phyloP scores from a whole-genome alignment of 1,284 basidiomycete genomes.

The Phellopilus nigrolimitatus region DNA sequence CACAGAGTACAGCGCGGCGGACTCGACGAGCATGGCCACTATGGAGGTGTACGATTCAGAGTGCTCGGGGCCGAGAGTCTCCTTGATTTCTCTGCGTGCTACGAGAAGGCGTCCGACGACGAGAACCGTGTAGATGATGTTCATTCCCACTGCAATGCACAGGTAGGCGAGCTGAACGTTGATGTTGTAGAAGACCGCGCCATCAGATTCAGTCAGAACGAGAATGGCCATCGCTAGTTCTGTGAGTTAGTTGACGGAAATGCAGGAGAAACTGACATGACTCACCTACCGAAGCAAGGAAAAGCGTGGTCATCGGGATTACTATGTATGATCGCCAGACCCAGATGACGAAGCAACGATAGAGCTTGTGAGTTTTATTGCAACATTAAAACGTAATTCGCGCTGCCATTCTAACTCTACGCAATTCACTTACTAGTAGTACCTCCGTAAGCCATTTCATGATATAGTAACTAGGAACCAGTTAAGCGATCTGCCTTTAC shows the following conservation, averaged over 20 bases:
- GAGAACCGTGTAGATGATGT: constrained; percentile 30
- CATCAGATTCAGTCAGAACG: constrained; percentile 25
- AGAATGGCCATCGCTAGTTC: constrained; percentile 26
- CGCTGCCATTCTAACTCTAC: too few species aligned
- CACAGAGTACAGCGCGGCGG: constrained; percentile 21
- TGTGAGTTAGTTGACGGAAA: neutral
- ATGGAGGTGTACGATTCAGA: constrained; percentile 23
- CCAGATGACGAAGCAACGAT: too few species aligned
- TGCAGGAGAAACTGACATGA: neutral
- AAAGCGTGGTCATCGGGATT: constrained; percentile 25
- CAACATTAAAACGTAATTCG: too few species aligned
- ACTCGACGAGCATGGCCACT: constrained; percentile 27
- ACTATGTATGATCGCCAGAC: constrained; percentile 22
- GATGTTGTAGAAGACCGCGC: constrained; percentile 26
- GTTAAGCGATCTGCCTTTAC: too few species aligned
- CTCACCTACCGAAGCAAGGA: constrained; percentile 26
- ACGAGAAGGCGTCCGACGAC: constrained; percentile 26
- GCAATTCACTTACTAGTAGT: too few species aligned
- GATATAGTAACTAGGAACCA: too few species aligned
- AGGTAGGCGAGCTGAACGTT: constrained; percentile 28
- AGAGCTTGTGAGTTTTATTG: too few species aligned
- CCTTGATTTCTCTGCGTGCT: constrained; percentile 22
- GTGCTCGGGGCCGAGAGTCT: constrained; percentile 23
- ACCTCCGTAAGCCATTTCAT: too few species aligned
- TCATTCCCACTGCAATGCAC: constrained; percentile 27